Evolutionary conservation across 2,329 filamentous ascomycete species (phyloP), one percentile per base, ranked within the genome.

Genomic region (Bipolaris zeicola): DNA sequence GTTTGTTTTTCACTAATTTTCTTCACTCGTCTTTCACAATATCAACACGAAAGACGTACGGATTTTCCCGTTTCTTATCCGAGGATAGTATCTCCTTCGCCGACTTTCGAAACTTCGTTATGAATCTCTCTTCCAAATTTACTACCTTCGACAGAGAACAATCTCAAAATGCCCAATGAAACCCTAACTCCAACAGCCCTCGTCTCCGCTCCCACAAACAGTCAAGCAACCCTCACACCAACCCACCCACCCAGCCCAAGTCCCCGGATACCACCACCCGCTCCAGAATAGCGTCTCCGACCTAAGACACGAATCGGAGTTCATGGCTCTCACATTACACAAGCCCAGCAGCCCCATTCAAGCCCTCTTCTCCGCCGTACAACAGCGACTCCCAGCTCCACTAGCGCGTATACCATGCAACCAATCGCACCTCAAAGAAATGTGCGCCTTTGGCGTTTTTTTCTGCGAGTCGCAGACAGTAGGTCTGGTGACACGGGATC

Each of bases 281-380:
- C 53, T 10, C 41, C 10, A 52, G 28, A 14, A 31, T 50, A 50
- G 48, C 45, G 50, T 10, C 47, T 46, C 54, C 22, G 14, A 49
- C 24, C 38, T 57, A 56, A 63, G 61, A 68, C 66, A 68, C 70
- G 62, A 72, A 72, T 71, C 69, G 66, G 68, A 67, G 55, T 18
- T 16, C 48, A 51, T 63, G 65, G 64, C 58, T 26, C 37, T 3
- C 20, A 26, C 37, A n/a, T 55, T 22, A 24, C 33, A 46, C 44
- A 46, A 34, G 18, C 14, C 20, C 33, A 38, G 33, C 45, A 16
- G 4, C 20, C 14, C 34, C 33, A 1, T 13, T 18, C 33, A 24
- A 14, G 20, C 18, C 31, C 10, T 42, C 22, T 34, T 37, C 20
- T 49, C 44, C n/a, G 14, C 31, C 13, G 38, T 50, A 37, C 45